These are phyloP conservation scores for Crithidia fasciculata DNA, from an alignment of 208 protist species.

Conservation along the genomic window DNA sequence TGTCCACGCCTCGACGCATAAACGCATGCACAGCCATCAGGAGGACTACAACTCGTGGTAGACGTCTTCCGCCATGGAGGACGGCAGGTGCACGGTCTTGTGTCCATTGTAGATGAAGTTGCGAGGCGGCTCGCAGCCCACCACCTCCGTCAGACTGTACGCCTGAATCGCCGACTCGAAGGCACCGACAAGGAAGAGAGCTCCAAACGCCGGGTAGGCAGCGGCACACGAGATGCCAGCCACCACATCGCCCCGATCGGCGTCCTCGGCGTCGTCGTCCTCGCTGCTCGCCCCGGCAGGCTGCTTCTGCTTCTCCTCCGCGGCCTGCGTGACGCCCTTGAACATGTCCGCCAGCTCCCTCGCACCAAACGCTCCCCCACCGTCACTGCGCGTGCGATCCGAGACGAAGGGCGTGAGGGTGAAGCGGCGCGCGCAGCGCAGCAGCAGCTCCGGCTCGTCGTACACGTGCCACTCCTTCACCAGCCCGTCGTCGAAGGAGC, in stretches of 20 bases:
- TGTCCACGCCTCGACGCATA: background rate
- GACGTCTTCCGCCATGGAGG: conserved; percentile 38
- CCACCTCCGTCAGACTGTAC: conserved; percentile 67
- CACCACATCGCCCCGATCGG: conserved; percentile 30
- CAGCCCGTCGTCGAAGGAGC: conserved; percentile 72
- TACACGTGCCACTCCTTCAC: conserved; percentile 90
- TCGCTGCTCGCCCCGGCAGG: background rate
- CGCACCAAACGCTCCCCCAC: background rate
- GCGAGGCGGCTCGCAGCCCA: conserved; percentile 66
- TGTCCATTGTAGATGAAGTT: conserved; percentile 81
- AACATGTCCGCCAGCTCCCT: conserved; percentile 34
- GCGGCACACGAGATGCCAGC: conserved; percentile 63
- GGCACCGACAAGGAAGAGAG: conserved; percentile 77
- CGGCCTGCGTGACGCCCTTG: conserved; percentile 16
- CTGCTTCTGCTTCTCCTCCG: conserved; percentile 5
- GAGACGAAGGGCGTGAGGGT: conserved; percentile 33
- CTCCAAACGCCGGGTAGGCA: conserved; percentile 59
- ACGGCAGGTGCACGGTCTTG: conserved; percentile 69
- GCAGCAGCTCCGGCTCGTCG: conserved; percentile 65
- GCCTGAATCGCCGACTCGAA: conserved; percentile 72
- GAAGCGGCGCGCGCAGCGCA: conserved; percentile 72
- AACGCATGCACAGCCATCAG: background rate
- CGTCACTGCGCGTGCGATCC: background rate
- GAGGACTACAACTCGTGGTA: conserved; percentile 22
- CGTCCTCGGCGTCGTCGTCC: conserved; percentile 8